Evolutionary conservation across 164 flowering plant species (phyloP), one percentile per base, ranked within the genome.

Genomic region (Pachysandra terminalis): DNA sequence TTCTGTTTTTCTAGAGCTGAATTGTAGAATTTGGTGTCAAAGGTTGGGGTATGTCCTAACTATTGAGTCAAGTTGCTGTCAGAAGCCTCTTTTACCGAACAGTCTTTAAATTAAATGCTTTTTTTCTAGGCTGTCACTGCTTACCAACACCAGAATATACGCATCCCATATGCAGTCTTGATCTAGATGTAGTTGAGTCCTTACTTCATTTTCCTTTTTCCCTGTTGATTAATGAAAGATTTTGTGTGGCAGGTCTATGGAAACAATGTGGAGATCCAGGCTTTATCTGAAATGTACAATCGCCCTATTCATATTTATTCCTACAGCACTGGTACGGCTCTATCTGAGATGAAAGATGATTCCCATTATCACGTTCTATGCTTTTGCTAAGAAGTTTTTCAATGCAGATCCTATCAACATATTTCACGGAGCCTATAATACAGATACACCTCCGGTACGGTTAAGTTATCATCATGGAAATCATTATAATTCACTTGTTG

Each of bases 401-500:
- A 17, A 60, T 80, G 76, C 86, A 96, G 99, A 96, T 61, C 99
- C 99, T 56, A 96, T 96, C 73, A 96, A 96, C 80, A 96, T 81
- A 56, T 93, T 91, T 74, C 99, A 96, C 61, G 96, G 98, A 71
- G 90, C 80, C 83, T 96, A 96, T 58, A 64, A 77, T 75, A 87
- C 99, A 10, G 99, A 93, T 67, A 64, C 79, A 8, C 99, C 99
- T 23, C 98, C 99, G 58, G 81, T 96, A 12, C 80, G 97, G 61
- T 75, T 96, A 54, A 96, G 99, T 71, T 93, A 81, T 76, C 98
- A 96, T 76, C 96, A 90, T 71, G 96, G 99, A 51, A 96, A 96
- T 81, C 99, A 96, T 77, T 96, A 96, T 79, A 96, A 96, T 66
- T 91, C 99, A 16, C 97, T 96, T 75, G 97, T 93, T 63, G 96